These are phyloP conservation scores for Aspergillus persii DNA, from an alignment of 2,329 filamentous ascomycete genomes.

Conservation along the genomic window DNA sequence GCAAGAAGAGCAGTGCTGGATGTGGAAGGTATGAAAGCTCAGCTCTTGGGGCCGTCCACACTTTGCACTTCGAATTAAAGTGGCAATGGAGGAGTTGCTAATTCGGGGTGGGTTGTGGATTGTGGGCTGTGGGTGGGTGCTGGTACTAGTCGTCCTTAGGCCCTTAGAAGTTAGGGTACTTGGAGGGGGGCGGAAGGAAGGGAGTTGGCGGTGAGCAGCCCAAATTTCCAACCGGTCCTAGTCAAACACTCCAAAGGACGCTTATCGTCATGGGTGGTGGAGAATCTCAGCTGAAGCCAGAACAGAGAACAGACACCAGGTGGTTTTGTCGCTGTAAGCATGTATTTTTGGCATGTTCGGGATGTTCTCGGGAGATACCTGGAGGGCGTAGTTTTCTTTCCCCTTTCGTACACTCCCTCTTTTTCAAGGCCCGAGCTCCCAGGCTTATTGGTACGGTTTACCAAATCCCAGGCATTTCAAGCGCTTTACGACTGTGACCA, in stretches of 20 bases:
- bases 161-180: neutral
- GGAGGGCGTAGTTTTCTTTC: neutral
- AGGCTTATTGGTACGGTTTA: too few species aligned
- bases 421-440: neutral
- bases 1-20: conserved; percentile 2
- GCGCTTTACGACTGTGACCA: neutral
- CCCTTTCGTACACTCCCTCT: neutral
- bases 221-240: neutral
- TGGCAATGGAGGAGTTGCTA: conserved; percentile 10
- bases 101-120: neutral
- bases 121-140: neutral
- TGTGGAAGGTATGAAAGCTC: conserved; percentile 9
- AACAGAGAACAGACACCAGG: neutral
- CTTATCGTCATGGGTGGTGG: conserved; percentile 8
- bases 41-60: neutral
- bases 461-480: too few species aligned
- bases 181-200: neutral
- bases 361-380: neutral
- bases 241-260: neutral
- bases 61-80: conserved; percentile 5
- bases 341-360: neutral
- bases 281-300: conserved; percentile 8
- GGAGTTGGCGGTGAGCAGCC: conserved; percentile 6
- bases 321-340: neutral
- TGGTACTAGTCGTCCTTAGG: neutral